Evolutionary conservation across 2,329 filamentous ascomycete species (phyloP), one percentile per base, ranked within the genome.

Genomic region (Colletotrichum chrysophilum): DNA sequence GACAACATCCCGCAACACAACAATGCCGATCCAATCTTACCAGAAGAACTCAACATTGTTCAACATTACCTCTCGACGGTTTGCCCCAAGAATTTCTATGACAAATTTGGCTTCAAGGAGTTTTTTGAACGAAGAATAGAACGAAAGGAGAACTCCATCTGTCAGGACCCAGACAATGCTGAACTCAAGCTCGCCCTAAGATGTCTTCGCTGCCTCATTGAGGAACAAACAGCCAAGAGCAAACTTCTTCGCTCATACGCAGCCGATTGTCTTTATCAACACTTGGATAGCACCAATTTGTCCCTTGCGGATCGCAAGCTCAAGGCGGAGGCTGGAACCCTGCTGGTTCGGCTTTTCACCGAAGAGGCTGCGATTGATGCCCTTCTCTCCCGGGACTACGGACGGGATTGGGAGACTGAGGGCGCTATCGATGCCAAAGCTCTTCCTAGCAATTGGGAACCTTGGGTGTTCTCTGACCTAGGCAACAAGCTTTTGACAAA

Each of bases 21-120:
- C 1, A 61, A 61, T 12, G 26, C 58, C 18, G 58, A 61, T 30
- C 28, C 58, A n/a, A 61, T 61, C 28, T 32, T 61, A 61, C 58
- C 58, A 5, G 28, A 61, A 30, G 58, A 61, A 21, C 58, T 61
- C 28, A 30, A 61, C 58, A 61, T 61, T 1, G 58, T 61, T 0
- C 28, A 61, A 21, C 82, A 84, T 62, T 84, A 83, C 48, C 78
- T 85, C 4, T 77, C 71, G 7, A 82, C 78, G 13, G 82, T 85
- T 14, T 85, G 83, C 30, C 83, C 83, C 0, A 69, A 74, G 1
- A 80, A 83, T 1, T 78, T 85, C 8, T 84, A 83, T 38, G 48
- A 76, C 6, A 80, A 81, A 7, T 83, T 85, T 32, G 82, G 80
- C 1, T 84, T 85, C 48, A 81, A 84, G 4, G 72, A 80, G 1